Base-by-base conservation (phyloP, 1,139 yeast species). In the Geotrichum aggregatum region DNA sequence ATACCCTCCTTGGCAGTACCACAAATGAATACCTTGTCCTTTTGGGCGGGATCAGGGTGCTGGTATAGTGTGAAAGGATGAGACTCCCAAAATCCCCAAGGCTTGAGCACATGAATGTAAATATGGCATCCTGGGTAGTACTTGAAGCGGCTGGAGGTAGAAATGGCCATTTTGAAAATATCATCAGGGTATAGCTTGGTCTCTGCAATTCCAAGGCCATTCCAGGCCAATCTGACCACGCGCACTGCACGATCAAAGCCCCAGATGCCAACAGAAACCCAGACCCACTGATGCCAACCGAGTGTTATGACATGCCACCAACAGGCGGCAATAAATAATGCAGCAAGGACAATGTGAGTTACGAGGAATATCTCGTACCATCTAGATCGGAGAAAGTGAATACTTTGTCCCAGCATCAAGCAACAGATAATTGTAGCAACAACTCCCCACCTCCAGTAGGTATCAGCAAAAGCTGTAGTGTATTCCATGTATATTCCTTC, bases 11-110 rank as follows among this genome's bases (percentile, higher is more conserved):
- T 67, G 64, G 58, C 73, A 66, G 53, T 68, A 62, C 53, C 70
- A 64, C 34, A 66, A 59, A 50, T 63, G 61, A 47, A 70, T 57
- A 64, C 63, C 65, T 56, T 39, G 22, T 58, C 59, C 19, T 56
- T 54, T 35, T 56, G 48, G 6, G 49, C 56, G 10, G 56, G 54
- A 41, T 54, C 52, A 31, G 59, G 54, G 7, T 58, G 45, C 24
- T 59, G 61, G 33, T 77, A 70, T 28, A 80, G 67, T 0, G 88
- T 79, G 62, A 83, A 82, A 0, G 88, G 88, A 65, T 83, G 88
- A 0, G 84, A 78, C 63, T 83, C 86, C 57, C 73, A 62, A 48
- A 58, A 61, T 6, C 52, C 41, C 31, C 57, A 51, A 33, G 61
- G 58, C 16, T 53, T 50, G 33, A 80, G 61, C 58, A 82, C 78